Evolutionary conservation across 495 filamentous ascomycete species (phyloP).

Genomic region (Aspergillus baeticus): DNA sequence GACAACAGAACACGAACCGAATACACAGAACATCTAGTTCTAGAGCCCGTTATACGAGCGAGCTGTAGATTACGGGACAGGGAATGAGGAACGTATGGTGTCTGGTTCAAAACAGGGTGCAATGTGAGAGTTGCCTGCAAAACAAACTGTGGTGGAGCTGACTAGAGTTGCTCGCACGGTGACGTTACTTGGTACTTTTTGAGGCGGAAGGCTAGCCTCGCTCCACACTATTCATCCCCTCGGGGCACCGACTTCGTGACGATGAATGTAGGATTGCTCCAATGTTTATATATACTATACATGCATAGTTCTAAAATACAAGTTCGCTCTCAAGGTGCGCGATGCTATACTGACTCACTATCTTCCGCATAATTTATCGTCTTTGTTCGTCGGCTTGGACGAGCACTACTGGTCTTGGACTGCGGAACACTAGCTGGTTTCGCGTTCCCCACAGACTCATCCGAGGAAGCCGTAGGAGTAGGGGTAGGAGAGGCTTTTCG

Average conservation of each 20-base stretch:
- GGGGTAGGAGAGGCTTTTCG: slow-evolving; percentile 32
- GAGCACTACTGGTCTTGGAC: slow-evolving; percentile 14
- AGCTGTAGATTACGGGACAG: too few relatives aligned
- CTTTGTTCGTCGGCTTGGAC: slow-evolving; percentile 39
- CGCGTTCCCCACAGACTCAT: slow-evolving; percentile 18
- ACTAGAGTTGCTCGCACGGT: neutral
- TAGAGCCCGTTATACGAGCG: too few relatives aligned
- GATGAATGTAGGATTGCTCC: too few relatives aligned
- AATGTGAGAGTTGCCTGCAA: too few relatives aligned
- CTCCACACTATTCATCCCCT: too few relatives aligned
- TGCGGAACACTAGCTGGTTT: slow-evolving; percentile 13
- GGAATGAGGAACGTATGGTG: too few relatives aligned
- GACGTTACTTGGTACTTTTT: neutral
- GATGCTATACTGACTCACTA: slow-evolving; percentile 21
- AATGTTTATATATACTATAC: neutral
- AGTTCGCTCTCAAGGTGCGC: neutral
- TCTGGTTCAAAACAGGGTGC: too few relatives aligned
- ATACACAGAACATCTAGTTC: too few relatives aligned
- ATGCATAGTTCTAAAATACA: neutral
- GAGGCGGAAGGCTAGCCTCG: too few relatives aligned
- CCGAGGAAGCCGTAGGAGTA: slow-evolving; percentile 28
- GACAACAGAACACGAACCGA: too few relatives aligned
- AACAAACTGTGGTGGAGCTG: neutral
- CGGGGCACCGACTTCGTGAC: too few relatives aligned
- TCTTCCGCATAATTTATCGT: slow-evolving; percentile 50